Evolutionary conservation across 306 rosid genomes (phyloP), one percentile per base, ranked within the genome.

Genomic region (Vigna trinervia): DNA sequence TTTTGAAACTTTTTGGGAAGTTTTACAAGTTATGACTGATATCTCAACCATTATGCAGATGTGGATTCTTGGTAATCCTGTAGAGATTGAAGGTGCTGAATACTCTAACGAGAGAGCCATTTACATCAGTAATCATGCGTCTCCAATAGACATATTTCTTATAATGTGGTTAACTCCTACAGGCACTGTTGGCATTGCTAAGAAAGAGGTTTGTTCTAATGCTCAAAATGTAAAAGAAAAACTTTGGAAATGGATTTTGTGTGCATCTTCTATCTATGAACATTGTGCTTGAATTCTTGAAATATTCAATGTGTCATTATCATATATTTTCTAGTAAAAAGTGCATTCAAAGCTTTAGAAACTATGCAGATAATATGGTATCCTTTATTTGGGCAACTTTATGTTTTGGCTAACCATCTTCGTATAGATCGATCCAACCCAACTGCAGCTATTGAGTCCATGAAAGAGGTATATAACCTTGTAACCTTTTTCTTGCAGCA

Each of bases 401-500:
- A 88, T 63, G 82, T 83, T 83, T 80, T 90, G 71, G 94, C 89
- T 7, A 88, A 90, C 81, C 92, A 88, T 81, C 89, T 90, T 74
- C 92, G 94, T 20, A 84, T 88, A 36, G 92, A 90, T 76, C 94
- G 94, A 7, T 88, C 90, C 45, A 88, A 90, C 70, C 85, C 91
- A 10, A 30, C 77, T 30, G 75, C 82, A 54, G 90, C 90, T 67
- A 80, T 87, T 17, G 85, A 86, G 67, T 90, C 94, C 74, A 74
- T 90, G 85, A 88, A 86, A 72, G 65, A 86, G 87, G 90, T 87
- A 75, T 30, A 47, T 13, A 58, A 20, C 43, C 70, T 71, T 81
- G 48, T n/a, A 52, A 20, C 43, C 66, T 71, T 81, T 36, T 60
- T 52, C 73, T 1, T 36, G 65, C 57, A 46, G 75, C 54, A 14